Conservation (phyloP, 2,329 filamentous ascomycete species). For the Colletotrichum sp. region DNA sequence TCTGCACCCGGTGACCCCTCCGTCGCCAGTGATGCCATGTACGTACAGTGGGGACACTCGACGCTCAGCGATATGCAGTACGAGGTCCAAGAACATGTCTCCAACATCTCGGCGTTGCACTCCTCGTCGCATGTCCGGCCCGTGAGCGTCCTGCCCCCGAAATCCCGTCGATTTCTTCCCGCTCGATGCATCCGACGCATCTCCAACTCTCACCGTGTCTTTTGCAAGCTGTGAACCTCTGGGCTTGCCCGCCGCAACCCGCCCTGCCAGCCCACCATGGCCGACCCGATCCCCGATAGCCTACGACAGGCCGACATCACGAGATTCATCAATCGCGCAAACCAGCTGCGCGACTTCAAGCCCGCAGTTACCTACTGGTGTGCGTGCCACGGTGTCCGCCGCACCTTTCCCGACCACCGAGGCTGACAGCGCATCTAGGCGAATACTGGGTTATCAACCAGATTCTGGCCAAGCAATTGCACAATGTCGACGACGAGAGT, state of each 20-base stretch:
- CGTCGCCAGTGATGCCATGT: slow-evolving; percentile 10
- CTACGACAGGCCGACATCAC: slow-evolving; percentile 83
- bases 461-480: slow-evolving; percentile 81
- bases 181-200: not conserved
- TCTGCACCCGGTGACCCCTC: not conserved
- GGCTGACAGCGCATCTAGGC: slow-evolving; percentile 50
- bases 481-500: slow-evolving; percentile 78
- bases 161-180: not conserved
- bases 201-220: not conserved
- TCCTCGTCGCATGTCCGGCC: slow-evolving; percentile 9
- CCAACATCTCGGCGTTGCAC: slow-evolving; percentile 1
- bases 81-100: slow-evolving; percentile 9
- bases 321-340: slow-evolving; percentile 82
- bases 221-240: not conserved
- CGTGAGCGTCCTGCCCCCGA: not conserved
- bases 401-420: not conserved
- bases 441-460: slow-evolving; percentile 94
- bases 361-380: slow-evolving; percentile 96
- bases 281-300: slow-evolving; percentile 69
- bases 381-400: slow-evolving; percentile 49
- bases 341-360: slow-evolving; percentile 82
- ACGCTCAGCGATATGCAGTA: not conserved
- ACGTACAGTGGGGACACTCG: not conserved
- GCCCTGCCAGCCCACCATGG: slow-evolving; percentile 59
- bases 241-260: not conserved